Evolutionary conservation across 257 asterid genomes (phyloP), one percentile per base, ranked within the genome.

Genomic region (Nicotiana undulata): DNA sequence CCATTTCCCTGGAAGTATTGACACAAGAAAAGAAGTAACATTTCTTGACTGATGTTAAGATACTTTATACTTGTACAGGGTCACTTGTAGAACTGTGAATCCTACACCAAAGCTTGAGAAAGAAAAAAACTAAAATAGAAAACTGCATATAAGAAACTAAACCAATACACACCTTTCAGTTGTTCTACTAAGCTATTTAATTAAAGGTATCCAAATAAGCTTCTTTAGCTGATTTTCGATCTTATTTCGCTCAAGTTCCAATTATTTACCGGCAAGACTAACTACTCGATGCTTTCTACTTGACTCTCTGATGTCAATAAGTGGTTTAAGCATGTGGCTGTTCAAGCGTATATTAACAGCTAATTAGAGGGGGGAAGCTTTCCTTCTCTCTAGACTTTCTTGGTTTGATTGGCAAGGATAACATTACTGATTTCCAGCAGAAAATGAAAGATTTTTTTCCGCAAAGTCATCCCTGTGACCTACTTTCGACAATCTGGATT

Each of bases 1-100:
- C 99, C 99, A 31, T 84, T 89, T 63, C 97, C 97, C 99, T 91
- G 80, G 31, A 68, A 79, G 18, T 9, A 15, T 79, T 32, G 28
- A 32, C 40, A 46, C 53, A 63, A 44, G 72, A 37, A 56, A 81
- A 65, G 75, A 53, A 76, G 18, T 59, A 72, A 8, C 32, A 55
- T 16, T 34, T 26, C 28, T 32, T 61, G 34, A 37, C n/a, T 70
- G 63, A 37, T 24, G 55, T 58, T 58, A 58, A 34, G 40, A 26
- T 55, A n/a, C 53, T 12, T 61, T 24, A 7, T 40, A 22, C 24
- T 31, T 17, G 56, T 6, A 61, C 46, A 29, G 24, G 29, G 32
- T 63, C 55, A 61, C 63, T 40, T 79, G 15, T 56, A 63, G 65
- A 44, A 63, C 64, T 63, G 9, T 18, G 52, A 12, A 63, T 20